Percentiles rank a stretch among this genome's conserved stretches.
phyloP scores from a whole-genome alignment of 2,329 filamentous ascomycete genomes.

The Sporothrix euskadiensis region DNA sequence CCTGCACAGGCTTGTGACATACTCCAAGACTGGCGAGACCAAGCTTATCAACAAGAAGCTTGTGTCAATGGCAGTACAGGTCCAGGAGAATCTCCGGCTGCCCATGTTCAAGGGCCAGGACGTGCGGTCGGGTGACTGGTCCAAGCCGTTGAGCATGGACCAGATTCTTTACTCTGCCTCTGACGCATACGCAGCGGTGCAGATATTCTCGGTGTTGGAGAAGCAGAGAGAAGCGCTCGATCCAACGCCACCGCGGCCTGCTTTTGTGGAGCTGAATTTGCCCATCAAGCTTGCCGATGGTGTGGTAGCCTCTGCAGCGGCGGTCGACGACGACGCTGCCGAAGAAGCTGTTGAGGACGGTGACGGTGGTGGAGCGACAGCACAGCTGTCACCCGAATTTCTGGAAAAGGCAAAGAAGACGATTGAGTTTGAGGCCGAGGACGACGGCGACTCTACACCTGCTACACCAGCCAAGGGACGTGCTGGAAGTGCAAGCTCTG shows the following conservation, averaged over 20 bases:
- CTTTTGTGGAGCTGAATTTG: constrained; percentile 64
- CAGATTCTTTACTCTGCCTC: constrained; percentile 77
- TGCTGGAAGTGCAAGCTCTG: constrained; percentile 4
- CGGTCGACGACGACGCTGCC: constrained; percentile 37
- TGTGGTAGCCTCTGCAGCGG: constrained; percentile 35
- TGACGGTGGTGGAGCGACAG: background rate
- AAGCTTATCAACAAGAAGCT: constrained; percentile 64
- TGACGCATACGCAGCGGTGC: constrained; percentile 77
- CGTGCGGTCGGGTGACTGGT: constrained; percentile 77
- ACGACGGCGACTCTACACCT: constrained; percentile 20
- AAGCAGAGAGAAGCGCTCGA: constrained; percentile 63
- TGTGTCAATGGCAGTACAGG: constrained; percentile 68
- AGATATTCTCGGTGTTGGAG: constrained; percentile 72
- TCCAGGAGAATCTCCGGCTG: constrained; percentile 68
- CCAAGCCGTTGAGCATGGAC: constrained; percentile 55
- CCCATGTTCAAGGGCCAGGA: constrained; percentile 71
- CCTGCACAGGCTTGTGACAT: constrained; percentile 74
- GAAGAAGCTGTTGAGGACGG: constrained; percentile 23
- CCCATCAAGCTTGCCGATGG: constrained; percentile 61
- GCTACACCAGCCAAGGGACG: constrained; percentile 14
- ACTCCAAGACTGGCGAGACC: constrained; percentile 53
- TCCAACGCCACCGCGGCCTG: constrained; percentile 70
- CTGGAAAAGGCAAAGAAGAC: constrained; percentile 34
- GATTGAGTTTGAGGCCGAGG: constrained; percentile 36
- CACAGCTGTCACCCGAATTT: constrained; percentile 30